Percentiles rank a stretch among this genome's conserved stretches.
phyloP scores from a whole-genome alignment of 768 basidiomycete genomes.

The Agrocybe praecox region DNA sequence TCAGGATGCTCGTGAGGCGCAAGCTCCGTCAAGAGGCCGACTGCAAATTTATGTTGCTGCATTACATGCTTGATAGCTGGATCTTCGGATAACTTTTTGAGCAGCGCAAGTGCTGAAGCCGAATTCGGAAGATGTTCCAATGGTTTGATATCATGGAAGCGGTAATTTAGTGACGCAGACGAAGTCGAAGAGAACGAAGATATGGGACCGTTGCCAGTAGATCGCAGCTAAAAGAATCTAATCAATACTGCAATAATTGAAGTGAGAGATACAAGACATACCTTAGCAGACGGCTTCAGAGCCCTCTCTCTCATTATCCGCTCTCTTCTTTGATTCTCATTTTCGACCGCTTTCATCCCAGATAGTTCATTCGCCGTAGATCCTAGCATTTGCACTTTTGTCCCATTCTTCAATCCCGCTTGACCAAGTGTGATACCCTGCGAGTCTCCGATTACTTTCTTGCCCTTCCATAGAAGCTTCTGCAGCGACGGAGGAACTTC shows the following conservation, averaged over 20 bases:
- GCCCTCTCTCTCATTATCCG: slow-evolving; percentile 62
- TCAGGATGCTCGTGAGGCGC: slow-evolving; percentile 77
- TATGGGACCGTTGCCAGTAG: slow-evolving; percentile 42
- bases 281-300: slow-evolving; percentile 60
- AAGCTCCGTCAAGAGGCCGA: slow-evolving; percentile 73
- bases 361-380: slow-evolving; percentile 61
- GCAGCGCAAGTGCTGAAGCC: slow-evolving; percentile 50
- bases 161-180: slow-evolving; percentile 44
- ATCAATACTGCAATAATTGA: neutral
- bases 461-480: slow-evolving; percentile 76
- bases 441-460: slow-evolving; percentile 35
- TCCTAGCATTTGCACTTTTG: slow-evolving; percentile 73
- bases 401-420: slow-evolving; percentile 64
- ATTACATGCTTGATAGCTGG: slow-evolving; percentile 73
- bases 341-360: slow-evolving; percentile 55
- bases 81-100: slow-evolving; percentile 66
- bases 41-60: slow-evolving; percentile 67
- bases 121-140: slow-evolving; percentile 69
- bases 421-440: slow-evolving; percentile 30
- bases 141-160: slow-evolving; percentile 67
- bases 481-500: slow-evolving; percentile 65
- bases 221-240: slow-evolving; percentile 47
- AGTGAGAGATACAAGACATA: too few species aligned
- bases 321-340: slow-evolving; percentile 57
- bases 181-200: slow-evolving; percentile 23